These are phyloP conservation scores for Anisodus tanguticus DNA, from an alignment of 257 asterid species.

Conservation along the genomic window DNA sequence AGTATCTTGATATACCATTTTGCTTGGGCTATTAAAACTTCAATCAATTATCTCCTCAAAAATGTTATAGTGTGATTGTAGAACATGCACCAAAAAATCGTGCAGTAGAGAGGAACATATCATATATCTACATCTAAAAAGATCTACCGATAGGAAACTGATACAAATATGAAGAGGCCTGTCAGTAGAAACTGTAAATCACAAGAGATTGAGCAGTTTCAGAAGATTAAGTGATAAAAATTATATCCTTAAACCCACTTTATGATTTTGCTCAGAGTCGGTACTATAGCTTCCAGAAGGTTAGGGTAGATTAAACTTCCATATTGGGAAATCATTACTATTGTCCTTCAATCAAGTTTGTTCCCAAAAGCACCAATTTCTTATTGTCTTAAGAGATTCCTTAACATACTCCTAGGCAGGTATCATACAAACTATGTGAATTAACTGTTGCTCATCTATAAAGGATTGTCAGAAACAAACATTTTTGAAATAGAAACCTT, in stretches of 20 bases:
- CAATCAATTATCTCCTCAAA: neutral
- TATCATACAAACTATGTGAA: constrained; percentile 6
- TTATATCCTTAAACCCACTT: neutral
- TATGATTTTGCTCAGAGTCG: neutral
- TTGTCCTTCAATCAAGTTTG: neutral
- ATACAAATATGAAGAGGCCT: neutral
- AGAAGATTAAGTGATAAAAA: neutral
- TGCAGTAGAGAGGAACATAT: neutral
- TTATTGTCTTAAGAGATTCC: neutral
- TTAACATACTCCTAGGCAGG: neutral
- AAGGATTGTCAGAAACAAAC: neutral
- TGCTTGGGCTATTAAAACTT: neutral
- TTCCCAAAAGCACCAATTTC: neutral
- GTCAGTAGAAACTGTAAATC: neutral
- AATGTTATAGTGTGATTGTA: neutral
- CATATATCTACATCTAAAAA: constrained; percentile 10
- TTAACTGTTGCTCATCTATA: neutral
- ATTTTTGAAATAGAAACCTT: neutral
- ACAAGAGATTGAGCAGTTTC: neutral
- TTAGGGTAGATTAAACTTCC: constrained; percentile 9
- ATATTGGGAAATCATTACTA: neutral
- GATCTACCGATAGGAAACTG: neutral
- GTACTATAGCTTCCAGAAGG: neutral
- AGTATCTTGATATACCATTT: constrained; percentile 7
- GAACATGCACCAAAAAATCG: neutral